Conservation (phyloP, 768 basidiomycete species). For the Lactifluus subvellereus region DNA sequence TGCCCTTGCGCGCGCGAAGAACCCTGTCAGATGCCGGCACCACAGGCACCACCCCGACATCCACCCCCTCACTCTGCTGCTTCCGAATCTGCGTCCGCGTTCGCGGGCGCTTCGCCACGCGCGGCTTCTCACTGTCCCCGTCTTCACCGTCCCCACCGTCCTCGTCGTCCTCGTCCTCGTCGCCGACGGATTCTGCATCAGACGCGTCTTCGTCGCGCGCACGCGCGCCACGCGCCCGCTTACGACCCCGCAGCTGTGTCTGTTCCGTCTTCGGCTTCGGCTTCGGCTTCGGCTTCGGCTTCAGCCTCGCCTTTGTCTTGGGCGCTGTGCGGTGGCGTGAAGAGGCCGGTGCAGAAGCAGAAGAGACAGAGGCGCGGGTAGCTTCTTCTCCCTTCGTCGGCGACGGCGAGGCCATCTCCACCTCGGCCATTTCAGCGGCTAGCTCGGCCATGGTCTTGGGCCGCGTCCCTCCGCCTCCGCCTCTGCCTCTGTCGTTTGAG, state of each 20-base stretch:
- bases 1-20: constrained; percentile 20
- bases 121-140: neutral
- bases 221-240: neutral
- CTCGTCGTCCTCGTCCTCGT: neutral
- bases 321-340: neutral
- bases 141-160: neutral
- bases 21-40: constrained; percentile 21
- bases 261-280: neutral
- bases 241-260: neutral
- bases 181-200: neutral
- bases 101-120: constrained; percentile 12
- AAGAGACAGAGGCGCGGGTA: neutral
- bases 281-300: neutral
- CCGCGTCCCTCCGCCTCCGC: neutral
- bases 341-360: neutral
- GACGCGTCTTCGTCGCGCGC: neutral
- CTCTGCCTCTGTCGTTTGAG: neutral
- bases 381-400: neutral
- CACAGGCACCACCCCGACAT: neutral
- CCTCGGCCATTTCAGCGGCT: constrained; percentile 23
- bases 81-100: constrained; percentile 20
- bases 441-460: constrained; percentile 22
- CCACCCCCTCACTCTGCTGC: constrained; percentile 25
- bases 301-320: neutral
- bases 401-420: constrained; percentile 12